These are phyloP conservation scores for Epichloe sp. DNA, from an alignment of 2,329 filamentous ascomycete genomes.

Conservation along the genomic window DNA sequence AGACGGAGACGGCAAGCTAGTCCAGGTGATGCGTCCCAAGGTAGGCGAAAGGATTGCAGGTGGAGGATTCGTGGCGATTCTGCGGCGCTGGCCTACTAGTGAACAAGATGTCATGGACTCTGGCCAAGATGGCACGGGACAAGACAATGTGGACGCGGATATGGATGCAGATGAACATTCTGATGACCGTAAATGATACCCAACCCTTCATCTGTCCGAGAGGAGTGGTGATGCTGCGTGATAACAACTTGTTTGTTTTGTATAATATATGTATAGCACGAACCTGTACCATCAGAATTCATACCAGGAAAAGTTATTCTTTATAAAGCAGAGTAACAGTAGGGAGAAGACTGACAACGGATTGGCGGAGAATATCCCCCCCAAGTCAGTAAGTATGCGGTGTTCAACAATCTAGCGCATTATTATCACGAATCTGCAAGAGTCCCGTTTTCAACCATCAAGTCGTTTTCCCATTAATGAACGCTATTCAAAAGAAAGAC, in stretches of 20 bases:
- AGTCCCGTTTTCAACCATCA: neutral
- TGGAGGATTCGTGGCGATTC: conserved; percentile 27
- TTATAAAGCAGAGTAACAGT: no score
- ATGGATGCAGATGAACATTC: neutral
- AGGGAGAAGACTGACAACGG: no score
- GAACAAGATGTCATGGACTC: conserved; percentile 5
- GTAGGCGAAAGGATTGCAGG: conserved; percentile 27
- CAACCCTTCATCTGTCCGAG: neutral
- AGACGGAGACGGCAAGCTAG: conserved; percentile 12
- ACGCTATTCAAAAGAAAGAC: conserved; percentile 6
- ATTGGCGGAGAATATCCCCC: no score
- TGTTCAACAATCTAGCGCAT: no score
- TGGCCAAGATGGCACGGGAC: neutral
- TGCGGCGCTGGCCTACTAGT: conserved; percentile 19
- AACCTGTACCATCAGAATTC: no score
- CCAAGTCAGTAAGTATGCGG: no score
- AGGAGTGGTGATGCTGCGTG: neutral
- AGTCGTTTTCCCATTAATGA: conserved; percentile 5
- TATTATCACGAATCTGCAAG: neutral
- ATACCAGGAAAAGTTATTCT: no score
- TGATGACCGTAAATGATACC: neutral
- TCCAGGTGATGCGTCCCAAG: conserved; percentile 28
- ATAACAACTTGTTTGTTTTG: neutral
- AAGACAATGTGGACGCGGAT: neutral
- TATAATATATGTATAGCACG: neutral